Base-by-base conservation (phyloP, 2,329 filamentous ascomycete species). In the Neopestalotiopsis clavispora region DNA sequence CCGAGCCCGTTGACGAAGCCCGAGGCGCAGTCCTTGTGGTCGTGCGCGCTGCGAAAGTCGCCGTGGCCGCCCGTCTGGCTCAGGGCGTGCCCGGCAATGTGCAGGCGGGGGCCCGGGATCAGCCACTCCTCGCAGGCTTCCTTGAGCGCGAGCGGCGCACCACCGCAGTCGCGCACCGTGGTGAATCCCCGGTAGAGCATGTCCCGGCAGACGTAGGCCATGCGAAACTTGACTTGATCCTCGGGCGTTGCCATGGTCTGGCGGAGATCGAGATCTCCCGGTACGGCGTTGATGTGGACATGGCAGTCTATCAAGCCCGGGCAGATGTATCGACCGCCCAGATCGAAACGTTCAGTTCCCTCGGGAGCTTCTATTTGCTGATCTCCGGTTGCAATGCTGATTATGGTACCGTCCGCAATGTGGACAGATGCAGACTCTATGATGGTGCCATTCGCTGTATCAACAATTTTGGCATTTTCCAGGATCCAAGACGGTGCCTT, bases 51-150 rank as follows among this genome's bases (percentile, higher is more conserved):
- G 20, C 58, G 58, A 14, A 20, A 28, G n/a, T 60, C 58, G 28
- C 58, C 58, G 58, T 60, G 58, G n/a, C 58, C 58, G 28, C 58
- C 58, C 10, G 58, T 60, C 28, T 60, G 58, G 23, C 17, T 20
- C 6, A 60, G 58, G 17, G 58, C 58, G 58, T 60, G 58, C 9
- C 58, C 58, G 58, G 58, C n/a, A 60, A 60, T 60, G n/a, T 23
- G 14, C 12, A 60, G 10, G 6, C 58, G 20, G 23, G 58, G 58
- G 1, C 58, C 58, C 0, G 30, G 23, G 17, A 60, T 60, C 20
- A 60, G 58, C 58, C 58, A 60, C 30, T 60, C 58, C 14, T 23
- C 58, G 17, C 17, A 20, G 58, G 58, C 58, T 34, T 60, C 23
- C 28, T 60, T 60, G 17, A 60, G 58, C 23, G 58, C n/a, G 2